Conservation (phyloP, 768 basidiomycete species). For the Auriculariales sp. region DNA sequence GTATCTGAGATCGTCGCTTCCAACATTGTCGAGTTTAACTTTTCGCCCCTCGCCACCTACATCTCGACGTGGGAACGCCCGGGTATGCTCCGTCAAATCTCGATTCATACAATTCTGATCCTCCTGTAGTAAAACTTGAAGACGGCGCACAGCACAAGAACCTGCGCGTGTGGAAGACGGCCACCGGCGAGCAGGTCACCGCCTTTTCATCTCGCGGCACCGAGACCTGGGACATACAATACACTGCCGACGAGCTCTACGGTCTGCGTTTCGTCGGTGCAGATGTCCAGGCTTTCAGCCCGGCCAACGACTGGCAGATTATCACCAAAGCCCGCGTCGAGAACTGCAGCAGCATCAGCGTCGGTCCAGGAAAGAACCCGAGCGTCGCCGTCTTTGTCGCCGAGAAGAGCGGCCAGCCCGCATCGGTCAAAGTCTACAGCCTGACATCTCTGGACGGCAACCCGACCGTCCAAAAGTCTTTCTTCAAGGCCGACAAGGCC, state of each 20-base stretch:
- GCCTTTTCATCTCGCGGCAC: constrained; percentile 82
- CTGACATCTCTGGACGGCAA: constrained; percentile 39
- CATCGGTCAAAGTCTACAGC: constrained; percentile 71
- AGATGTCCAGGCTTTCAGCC: constrained; percentile 75
- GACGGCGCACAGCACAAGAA: constrained; percentile 90
- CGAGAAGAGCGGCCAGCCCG: constrained; percentile 93
- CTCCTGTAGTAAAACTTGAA: constrained; percentile 55
- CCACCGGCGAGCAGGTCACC: constrained; percentile 75
- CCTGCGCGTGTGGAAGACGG: constrained; percentile 75
- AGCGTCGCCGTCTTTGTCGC: constrained; percentile 84
- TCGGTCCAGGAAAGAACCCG: constrained; percentile 78
- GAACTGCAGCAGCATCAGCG: constrained; percentile 56
- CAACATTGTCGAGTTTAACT: constrained; percentile 70
- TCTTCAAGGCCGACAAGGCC: constrained; percentile 74
- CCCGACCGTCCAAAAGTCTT: constrained; percentile 82
- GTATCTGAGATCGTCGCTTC: constrained; percentile 61
- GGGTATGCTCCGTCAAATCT: constrained; percentile 22
- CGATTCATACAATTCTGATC: background rate
- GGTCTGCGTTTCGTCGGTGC: constrained; percentile 66
- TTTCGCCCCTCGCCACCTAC: constrained; percentile 89
- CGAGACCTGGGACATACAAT: constrained; percentile 86
- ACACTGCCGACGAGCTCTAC: constrained; percentile 79
- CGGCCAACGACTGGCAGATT: constrained; percentile 56
- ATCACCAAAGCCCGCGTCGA: constrained; percentile 74
- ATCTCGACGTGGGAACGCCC: constrained; percentile 93